Percentiles rank a stretch among this genome's conserved stretches.
Conservation (phyloP, 331 rosid species). For the Rhamnella rubrinervis region DNA sequence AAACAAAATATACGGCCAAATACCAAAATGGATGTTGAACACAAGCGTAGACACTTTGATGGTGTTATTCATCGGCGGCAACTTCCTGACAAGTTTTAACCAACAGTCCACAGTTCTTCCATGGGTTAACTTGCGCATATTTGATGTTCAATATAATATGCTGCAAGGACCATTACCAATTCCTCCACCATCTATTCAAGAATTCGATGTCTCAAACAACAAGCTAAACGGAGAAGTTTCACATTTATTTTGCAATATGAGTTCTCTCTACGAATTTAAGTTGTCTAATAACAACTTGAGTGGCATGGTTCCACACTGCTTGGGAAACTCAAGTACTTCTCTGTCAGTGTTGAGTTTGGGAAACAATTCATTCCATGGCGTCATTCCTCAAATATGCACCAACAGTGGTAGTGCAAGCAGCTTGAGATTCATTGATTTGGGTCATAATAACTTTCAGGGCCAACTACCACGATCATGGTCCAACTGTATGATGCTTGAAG, state of each 20-base stretch:
- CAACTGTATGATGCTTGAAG: background rate
- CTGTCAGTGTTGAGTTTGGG: background rate
- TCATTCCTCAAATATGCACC: background rate
- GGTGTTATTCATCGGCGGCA: background rate
- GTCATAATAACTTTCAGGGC: background rate
- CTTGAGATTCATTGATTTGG: background rate
- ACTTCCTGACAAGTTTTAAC: constrained; percentile 13
- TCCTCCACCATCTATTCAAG: background rate
- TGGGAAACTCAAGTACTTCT: background rate
- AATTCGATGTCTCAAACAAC: background rate
- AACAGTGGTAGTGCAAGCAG: background rate
- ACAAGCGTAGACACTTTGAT: constrained; percentile 13
- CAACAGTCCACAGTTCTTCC: background rate
- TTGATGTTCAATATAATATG: background rate
- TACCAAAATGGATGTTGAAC: constrained; percentile 28
- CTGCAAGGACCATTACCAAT: background rate
- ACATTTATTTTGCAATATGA: background rate
- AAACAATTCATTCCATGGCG: constrained; percentile 8
- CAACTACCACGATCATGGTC: background rate
- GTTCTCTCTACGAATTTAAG: background rate
- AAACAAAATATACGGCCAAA: constrained; percentile 18
- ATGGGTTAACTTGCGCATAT: background rate
- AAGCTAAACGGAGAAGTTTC: background rate
- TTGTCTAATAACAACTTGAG: background rate
- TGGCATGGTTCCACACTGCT: background rate